Conservation (phyloP, 148 eudicot species). For the Rhododendron griersonianum region DNA sequence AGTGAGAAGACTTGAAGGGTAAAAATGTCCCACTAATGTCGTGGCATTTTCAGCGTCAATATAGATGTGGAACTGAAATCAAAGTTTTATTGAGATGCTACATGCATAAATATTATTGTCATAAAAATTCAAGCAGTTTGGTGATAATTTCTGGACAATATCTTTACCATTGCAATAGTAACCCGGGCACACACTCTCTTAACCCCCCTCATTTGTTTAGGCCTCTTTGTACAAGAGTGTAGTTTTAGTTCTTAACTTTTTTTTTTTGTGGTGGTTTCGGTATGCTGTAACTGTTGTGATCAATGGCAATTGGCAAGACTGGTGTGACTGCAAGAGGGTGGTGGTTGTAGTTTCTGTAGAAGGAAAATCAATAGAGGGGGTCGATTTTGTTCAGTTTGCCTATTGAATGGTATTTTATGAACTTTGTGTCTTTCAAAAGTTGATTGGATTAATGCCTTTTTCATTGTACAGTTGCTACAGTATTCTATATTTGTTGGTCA, state of each 20-base stretch:
- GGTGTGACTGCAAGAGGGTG: not conserved
- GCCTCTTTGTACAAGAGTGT: not conserved
- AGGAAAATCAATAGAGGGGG: not conserved
- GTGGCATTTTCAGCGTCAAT: too few relatives aligned
- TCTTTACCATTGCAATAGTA: not conserved
- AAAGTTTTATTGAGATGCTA: not conserved
- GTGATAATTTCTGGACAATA: not conserved
- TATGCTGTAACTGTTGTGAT: not conserved
- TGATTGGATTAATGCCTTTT: not conserved
- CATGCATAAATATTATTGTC: not conserved
- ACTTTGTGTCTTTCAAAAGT: not conserved
- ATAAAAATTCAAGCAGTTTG: not conserved
- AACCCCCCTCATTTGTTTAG: not conserved
- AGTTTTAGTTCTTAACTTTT: not conserved
- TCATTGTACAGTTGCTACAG: not conserved
- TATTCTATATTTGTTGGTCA: not conserved
- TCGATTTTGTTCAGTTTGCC: not conserved
- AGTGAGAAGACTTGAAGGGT: too few relatives aligned
- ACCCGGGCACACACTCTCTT: not conserved
- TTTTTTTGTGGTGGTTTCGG: not conserved
- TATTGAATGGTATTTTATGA: not conserved
- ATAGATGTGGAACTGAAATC: not conserved
- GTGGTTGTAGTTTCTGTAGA: not conserved
- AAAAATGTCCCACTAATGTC: too few relatives aligned
- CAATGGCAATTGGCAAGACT: not conserved